Base-by-base conservation (phyloP, 192 early-diverging fungal genomes). In the Paraglomus brasilianum region DNA sequence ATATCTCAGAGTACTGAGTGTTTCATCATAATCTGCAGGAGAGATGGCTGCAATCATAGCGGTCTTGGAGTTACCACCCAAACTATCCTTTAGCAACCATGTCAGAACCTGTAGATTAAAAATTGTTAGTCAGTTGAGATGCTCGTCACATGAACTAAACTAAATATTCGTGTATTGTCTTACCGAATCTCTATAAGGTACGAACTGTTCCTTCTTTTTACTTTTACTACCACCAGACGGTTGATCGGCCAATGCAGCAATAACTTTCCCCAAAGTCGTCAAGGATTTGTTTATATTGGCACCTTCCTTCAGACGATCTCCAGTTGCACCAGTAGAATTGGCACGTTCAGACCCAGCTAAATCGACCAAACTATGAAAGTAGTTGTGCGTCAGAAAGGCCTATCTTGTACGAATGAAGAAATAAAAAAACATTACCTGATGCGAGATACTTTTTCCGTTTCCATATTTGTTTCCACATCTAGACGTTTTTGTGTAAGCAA, bases 251-350 rank as follows among this genome's bases (percentile, higher is more conserved):
- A 97, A 78, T 19, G 89, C 90, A 5, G 92, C 91, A 41, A 97
- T 97, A 45, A 97, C 95, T 72, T 97, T 97, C 5, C 95, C 95
- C 39, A 97, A 79, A 0, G 93, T 90, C 0, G 93, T 93, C 30
- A 98, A 76, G 10, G 91, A 93, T 72, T 92, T 91, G 80, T 98
- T 98, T 82, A 98, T 98, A 51, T 93, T 94, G 11, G 92, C 92
- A 24, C 94, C 95, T 79, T 98, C 95, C 68, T 91, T 93, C 9
- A 96, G 73, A 9, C 95, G 83, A 52, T 77, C 74, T 3, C 95
- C 95, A 0, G 91, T 91, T 0, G 92, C 92, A 67, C 89, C 89
- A 5, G 95, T 95, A 40, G 88, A 75, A 70, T 90, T 88, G 2
- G 94, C 92, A 17, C 95, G 87, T 76, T 98, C 95, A 79, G 89